A percentile compares a stretch with the other conserved stretches of the same genome.
These are phyloP conservation scores for Curvularia sp. DNA, from an alignment of 2,329 filamentous ascomycete genomes.

Conservation along the genomic window DNA sequence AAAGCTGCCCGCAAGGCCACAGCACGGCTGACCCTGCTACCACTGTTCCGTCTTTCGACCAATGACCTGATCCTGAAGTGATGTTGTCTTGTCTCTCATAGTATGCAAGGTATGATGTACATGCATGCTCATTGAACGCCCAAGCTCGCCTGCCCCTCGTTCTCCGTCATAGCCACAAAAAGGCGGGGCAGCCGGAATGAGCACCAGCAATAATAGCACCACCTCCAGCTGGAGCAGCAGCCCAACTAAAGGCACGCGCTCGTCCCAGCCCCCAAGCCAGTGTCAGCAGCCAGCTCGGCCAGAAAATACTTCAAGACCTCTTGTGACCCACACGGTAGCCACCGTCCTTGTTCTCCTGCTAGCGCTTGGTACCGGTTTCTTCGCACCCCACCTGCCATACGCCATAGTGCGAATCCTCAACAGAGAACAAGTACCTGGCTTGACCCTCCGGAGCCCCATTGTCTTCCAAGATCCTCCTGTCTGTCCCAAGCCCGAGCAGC, in stretches of 20 bases:
- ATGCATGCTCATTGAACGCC: constrained; percentile 23
- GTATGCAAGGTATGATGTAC: constrained; percentile 24
- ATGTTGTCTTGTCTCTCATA: constrained; percentile 5
- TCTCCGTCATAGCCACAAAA: constrained; percentile 30
- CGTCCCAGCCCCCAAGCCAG: constrained; percentile 9
- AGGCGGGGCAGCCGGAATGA: constrained; percentile 23
- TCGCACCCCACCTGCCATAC: constrained; percentile 48
- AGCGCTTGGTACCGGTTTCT: constrained; percentile 45
- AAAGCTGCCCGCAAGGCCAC: not conserved
- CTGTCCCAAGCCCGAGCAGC: constrained; percentile 40
- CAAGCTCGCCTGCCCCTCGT: constrained; percentile 25
- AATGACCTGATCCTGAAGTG: constrained; percentile 11
- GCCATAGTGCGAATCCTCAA: constrained; percentile 37
- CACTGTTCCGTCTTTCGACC: constrained; percentile 10
- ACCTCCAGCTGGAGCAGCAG: constrained; percentile 6
- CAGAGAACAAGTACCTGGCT: constrained; percentile 30
- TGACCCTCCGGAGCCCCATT: constrained; percentile 36
- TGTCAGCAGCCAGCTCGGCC: constrained; percentile 3
- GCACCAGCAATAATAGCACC: constrained; percentile 1
- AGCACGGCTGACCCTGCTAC: not conserved
- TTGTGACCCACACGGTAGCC: constrained; percentile 33
- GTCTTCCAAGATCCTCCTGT: constrained; percentile 35
- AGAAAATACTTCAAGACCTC: constrained; percentile 11
- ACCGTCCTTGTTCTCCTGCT: constrained; percentile 44
- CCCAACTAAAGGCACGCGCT: constrained; percentile 26